phyloP scores from a whole-genome alignment of 2,329 filamentous ascomycete genomes.

The Rutstroemia sp. region DNA sequence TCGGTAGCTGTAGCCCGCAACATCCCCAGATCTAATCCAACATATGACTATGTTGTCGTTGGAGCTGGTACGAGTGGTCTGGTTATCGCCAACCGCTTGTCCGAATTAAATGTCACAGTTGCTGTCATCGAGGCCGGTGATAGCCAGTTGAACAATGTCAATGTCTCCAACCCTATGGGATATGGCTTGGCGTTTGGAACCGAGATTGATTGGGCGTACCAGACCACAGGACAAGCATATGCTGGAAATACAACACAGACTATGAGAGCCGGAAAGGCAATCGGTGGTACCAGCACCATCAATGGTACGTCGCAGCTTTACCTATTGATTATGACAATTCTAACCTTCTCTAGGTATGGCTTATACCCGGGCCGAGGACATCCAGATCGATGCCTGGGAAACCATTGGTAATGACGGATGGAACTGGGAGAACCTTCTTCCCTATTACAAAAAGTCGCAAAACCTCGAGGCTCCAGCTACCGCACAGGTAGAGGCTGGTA shows the following conservation, averaged over 20 bases:
- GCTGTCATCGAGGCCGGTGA: conserved; percentile 11
- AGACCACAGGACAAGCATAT: conserved; percentile 27
- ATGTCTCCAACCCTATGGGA: conserved; percentile 1
- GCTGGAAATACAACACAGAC: conserved; percentile 24
- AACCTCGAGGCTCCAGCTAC: conserved; percentile 23
- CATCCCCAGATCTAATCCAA: neutral
- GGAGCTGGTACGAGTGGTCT: conserved; percentile 9
- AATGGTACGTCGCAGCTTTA: conserved; percentile 30
- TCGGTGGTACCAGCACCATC: conserved; percentile 36
- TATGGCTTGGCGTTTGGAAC: conserved; percentile 9
- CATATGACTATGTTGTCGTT: conserved; percentile 10
- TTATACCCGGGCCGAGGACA: conserved; percentile 30
- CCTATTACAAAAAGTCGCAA: conserved; percentile 25
- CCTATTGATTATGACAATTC: conserved; percentile 15
- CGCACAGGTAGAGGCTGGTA: conserved; percentile 31
- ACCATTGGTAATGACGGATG: conserved; percentile 31
- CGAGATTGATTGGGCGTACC: conserved; percentile 24
- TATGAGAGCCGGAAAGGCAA: conserved; percentile 34
- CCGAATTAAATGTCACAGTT: conserved; percentile 6
- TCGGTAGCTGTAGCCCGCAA: neutral
- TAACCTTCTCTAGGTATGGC: conserved; percentile 28
- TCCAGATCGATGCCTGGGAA: conserved; percentile 33
- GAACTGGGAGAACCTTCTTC: conserved; percentile 28
- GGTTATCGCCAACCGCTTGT: conserved; percentile 3
- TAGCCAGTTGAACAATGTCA: neutral